Evolutionary conservation across 2,329 filamentous ascomycete species (phyloP).

Genomic region (Pyrenophora seminiperda): DNA sequence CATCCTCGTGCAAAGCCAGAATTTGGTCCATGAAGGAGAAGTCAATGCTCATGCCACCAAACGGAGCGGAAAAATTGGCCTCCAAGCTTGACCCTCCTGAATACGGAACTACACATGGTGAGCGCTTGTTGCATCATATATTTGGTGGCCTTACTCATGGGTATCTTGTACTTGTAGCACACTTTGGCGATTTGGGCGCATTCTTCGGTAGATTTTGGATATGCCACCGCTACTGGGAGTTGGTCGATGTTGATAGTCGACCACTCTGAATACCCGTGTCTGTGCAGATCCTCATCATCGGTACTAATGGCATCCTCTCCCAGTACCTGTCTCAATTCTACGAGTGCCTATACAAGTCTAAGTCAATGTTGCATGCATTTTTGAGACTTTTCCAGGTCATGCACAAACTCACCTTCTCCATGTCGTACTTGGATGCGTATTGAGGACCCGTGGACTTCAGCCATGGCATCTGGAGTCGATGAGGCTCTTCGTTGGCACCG

Average conservation of each 20-base stretch:
- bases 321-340: conserved; percentile 57
- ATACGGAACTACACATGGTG: conserved; percentile 65
- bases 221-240: conserved; percentile 68
- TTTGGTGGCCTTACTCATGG: conserved; percentile 59
- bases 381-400: neutral
- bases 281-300: conserved; percentile 66
- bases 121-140: neutral
- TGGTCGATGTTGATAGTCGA: conserved; percentile 69
- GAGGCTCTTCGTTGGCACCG: conserved; percentile 52
- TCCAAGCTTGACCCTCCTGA: conserved; percentile 87
- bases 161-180: conserved; percentile 78
- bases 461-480: conserved; percentile 36
- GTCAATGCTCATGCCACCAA: conserved; percentile 86
- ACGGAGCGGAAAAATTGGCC: conserved; percentile 86
- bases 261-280: conserved; percentile 73
- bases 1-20: conserved; percentile 76
- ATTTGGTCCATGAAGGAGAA: conserved; percentile 88
- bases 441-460: conserved; percentile 36
- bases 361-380: conserved; percentile 2
- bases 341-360: conserved; percentile 55
- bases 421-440: conserved; percentile 58
- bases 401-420: conserved; percentile 54
- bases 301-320: conserved; percentile 66
- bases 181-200: conserved; percentile 69
- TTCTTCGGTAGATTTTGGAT: conserved; percentile 67